Evolutionary conservation across 768 basidiomycete species (phyloP), one percentile per base, ranked within the genome.

Genomic region (Suillus weaverae): DNA sequence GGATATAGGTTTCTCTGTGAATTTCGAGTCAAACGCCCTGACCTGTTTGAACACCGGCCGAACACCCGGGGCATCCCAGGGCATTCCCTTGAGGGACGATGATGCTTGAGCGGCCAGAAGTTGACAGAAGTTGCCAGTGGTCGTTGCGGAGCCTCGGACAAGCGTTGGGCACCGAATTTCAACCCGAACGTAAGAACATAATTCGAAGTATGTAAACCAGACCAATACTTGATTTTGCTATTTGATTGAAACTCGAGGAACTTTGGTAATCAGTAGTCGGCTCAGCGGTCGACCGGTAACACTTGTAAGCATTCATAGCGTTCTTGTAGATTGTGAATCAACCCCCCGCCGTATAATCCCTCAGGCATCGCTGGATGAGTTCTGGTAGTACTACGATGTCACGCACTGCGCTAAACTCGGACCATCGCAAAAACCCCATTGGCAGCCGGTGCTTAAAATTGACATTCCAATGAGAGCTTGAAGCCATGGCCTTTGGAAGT

Each of bases 21-120:
- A 38, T 38, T 22, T 7, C 1, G 18, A 60, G 61, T 26, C 26
- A 39, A 32, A 18, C 10, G 55, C 44, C 60, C 18, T 38, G n/a
- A 60, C 57, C 26, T 30, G 44, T 35, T 59, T 35, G 54, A 59
- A 62, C 5, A 32, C 61, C 61, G 61, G 61, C 20, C 16, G 33
- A 53, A 36, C 13, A 11, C 13, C 13, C 13, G 13, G 36, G 9
- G 32, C n/a, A 8, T 36, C 16, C 26, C 16, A 30, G n/a, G n/a
- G 38, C n/a, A 39, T 22, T 2, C 9, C 26, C 26, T 54, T 54
- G 36, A 26, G 36, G 55, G 22, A 39, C 18, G 38, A 22, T 59
- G 57, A 59, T 26, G 57, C 39, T 54, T 33, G 53, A 54, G 53
- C 53, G 33, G 53, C 33, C 2, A 10, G 38, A 57, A 57, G 56